A percentile compares a stretch with the other conserved stretches of the same genome.
These are phyloP conservation scores for Colletotrichum liriopes DNA, from an alignment of 2,329 filamentous ascomycete species.

Conservation along the genomic window DNA sequence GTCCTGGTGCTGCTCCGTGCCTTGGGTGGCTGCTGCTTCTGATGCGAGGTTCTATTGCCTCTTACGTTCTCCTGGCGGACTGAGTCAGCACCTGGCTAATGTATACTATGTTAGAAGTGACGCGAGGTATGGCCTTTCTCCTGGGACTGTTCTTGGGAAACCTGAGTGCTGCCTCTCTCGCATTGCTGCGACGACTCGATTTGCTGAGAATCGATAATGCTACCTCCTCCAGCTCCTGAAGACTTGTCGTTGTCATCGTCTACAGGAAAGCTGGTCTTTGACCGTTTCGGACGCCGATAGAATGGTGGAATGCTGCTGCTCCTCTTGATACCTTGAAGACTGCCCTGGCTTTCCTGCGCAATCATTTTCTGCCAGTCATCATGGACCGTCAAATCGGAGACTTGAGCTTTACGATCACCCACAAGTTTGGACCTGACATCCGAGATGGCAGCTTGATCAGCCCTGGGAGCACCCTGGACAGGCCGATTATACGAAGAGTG, in stretches of 20 bases:
- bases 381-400: not conserved
- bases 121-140: not conserved
- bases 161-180: not conserved
- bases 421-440: conserved; percentile 15
- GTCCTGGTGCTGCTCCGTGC: not conserved
- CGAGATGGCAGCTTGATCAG: not conserved
- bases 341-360: not conserved
- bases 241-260: not conserved
- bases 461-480: conserved; percentile 2
- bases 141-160: not conserved
- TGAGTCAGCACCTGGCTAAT: not conserved
- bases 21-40: conserved; percentile 3
- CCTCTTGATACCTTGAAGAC: not conserved
- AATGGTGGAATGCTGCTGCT: not conserved
- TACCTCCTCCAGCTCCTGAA: not conserved
- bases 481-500: conserved; percentile 25
- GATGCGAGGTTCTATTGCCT: not conserved
- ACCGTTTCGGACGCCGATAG: conserved; percentile 5
- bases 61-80: not conserved
- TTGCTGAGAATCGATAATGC: not conserved
- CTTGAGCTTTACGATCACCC: not conserved
- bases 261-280: conserved; percentile 2
- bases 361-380: conserved; percentile 2
- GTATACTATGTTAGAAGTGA: conserved; percentile 13
- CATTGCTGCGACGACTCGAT: not conserved